These are phyloP conservation scores for Pseudisothecium myosuroides DNA, from an alignment of 225 moss, liverwort and hornwort genomes.

Conservation along the genomic window DNA sequence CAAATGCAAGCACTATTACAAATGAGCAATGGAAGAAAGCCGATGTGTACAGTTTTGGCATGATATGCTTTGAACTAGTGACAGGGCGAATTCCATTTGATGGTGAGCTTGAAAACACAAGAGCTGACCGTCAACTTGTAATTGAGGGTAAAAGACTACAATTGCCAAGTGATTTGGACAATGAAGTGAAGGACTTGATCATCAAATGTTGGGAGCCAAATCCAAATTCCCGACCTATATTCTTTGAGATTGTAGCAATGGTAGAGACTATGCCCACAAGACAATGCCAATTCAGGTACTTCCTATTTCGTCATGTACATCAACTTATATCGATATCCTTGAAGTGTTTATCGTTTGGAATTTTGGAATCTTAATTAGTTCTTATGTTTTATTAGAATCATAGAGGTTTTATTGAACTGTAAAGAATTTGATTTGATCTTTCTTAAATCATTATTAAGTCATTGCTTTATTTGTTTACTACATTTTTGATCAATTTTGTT, in stretches of 20 bases:
- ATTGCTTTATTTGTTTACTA: background rate
- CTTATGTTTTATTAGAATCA: fast-evolving
- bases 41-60: background rate
- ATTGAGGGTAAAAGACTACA: background rate
- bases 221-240: background rate
- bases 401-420: background rate
- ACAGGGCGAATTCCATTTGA: background rate
- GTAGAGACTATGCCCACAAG: fast-evolving
- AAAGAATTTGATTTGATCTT: background rate
- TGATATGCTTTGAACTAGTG: background rate
- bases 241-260: background rate
- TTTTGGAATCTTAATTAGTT: background rate
- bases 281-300: background rate
- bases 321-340: background rate
- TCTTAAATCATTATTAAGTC: fast-evolving
- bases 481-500: background rate
- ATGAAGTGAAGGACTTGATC: background rate
- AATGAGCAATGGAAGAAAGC: background rate
- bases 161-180: background rate
- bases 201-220: background rate
- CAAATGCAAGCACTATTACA: background rate
- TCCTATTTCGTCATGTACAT: fast-evolving
- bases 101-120: background rate
- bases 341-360: background rate
- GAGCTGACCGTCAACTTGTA: background rate